Percentiles rank a stretch among this genome's conserved stretches.
phyloP scores from a whole-genome alignment of 164 flowering plant genomes.

The Hamamelis virginiana region DNA sequence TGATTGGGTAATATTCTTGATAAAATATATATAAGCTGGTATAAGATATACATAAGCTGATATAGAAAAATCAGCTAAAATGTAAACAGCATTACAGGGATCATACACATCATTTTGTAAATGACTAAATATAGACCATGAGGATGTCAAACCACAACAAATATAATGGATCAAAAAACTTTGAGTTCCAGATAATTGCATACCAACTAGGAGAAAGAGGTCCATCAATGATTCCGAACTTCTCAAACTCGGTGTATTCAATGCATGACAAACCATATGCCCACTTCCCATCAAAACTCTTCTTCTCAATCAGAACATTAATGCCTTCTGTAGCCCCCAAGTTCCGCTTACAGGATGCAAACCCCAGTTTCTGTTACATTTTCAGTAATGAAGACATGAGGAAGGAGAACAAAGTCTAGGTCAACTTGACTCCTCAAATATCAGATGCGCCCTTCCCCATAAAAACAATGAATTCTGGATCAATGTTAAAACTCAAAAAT shows the following conservation, averaged over 20 bases:
- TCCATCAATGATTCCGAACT: constrained; percentile 58
- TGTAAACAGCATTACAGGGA: background rate
- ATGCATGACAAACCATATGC: constrained; percentile 90
- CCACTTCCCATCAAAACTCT: constrained; percentile 76
- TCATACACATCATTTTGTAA: background rate
- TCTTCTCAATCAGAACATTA: constrained; percentile 86
- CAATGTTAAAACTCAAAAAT: background rate
- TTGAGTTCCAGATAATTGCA: background rate
- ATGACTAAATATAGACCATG: background rate
- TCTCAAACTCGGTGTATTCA: constrained; percentile 95
- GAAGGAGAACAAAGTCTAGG: background rate
- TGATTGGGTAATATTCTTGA: too few species aligned
- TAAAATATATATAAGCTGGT: too few species aligned
- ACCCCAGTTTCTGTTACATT: constrained; percentile 80
- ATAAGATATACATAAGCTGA: too few species aligned
- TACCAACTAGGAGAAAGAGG: constrained; percentile 54
- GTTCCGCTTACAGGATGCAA: constrained; percentile 84
- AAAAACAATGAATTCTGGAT: background rate
- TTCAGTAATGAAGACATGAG: background rate
- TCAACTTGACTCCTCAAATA: background rate
- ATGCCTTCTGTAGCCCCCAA: constrained; percentile 94
- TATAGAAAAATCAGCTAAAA: background rate
- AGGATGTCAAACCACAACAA: background rate
- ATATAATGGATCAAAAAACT: background rate
- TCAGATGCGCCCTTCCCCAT: background rate